Evolutionary conservation across 768 basidiomycete species (phyloP).

Genomic region (Sarcodon aspratus): DNA sequence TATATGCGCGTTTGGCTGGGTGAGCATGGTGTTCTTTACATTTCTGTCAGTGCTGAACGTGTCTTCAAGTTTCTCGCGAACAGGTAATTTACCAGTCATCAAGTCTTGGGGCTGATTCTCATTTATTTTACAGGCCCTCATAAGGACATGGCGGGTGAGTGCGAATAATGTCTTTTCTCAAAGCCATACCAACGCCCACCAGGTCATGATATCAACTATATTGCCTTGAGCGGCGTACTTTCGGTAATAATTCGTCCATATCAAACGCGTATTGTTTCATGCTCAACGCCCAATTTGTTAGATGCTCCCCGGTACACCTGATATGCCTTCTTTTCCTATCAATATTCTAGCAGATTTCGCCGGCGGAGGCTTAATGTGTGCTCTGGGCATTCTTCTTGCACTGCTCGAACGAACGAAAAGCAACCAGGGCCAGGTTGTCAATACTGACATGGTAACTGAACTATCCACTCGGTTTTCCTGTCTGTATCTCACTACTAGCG

Average conservation of each 20-base stretch:
- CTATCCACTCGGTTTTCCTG: not conserved
- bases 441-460: slow-evolving; percentile 57
- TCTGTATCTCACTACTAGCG: not conserved
- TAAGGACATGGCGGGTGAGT: slow-evolving; percentile 65
- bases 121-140: slow-evolving; percentile 37
- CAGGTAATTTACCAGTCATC: slow-evolving; percentile 49
- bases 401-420: slow-evolving; percentile 54
- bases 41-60: not conserved
- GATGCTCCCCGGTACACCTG: slow-evolving; percentile 56
- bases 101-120: slow-evolving; percentile 17
- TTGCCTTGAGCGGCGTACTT: slow-evolving; percentile 67
- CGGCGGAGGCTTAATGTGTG: slow-evolving; percentile 68
- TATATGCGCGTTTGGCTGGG: slow-evolving; percentile 73
- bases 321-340: slow-evolving; percentile 60
- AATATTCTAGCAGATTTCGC: slow-evolving; percentile 79
- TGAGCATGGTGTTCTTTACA: slow-evolving; percentile 21
- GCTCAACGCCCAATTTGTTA: slow-evolving; percentile 11
- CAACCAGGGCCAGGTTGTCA: slow-evolving; percentile 64
- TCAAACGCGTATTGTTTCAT: not conserved
- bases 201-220: slow-evolving; percentile 83
- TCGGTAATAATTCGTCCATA: slow-evolving; percentile 32
- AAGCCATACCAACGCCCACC: not conserved
- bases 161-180: not conserved
- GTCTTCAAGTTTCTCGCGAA: not conserved
- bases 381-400: slow-evolving; percentile 62